phyloP scores from a whole-genome alignment of 148 eudicot species.

The Camellia granthamiana region DNA sequence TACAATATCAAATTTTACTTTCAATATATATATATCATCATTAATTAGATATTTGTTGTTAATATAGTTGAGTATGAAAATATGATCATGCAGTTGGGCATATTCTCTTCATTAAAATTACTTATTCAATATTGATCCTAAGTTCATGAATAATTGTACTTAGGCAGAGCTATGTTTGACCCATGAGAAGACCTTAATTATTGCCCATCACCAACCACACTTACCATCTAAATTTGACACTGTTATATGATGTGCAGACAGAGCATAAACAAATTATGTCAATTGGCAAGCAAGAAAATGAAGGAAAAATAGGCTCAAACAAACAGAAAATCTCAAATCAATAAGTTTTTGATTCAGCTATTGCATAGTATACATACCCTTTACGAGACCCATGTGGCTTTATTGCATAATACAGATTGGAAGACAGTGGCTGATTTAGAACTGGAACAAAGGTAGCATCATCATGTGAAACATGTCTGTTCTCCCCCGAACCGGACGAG shows the following conservation, averaged over 20 bases:
- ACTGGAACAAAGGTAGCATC: slow-evolving; percentile 46
- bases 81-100: too few relatives aligned
- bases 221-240: background rate
- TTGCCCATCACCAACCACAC: too few relatives aligned
- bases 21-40: too few relatives aligned
- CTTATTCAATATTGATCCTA: too few relatives aligned
- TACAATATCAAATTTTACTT: too few relatives aligned
- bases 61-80: too few relatives aligned
- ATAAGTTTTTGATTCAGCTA: background rate
- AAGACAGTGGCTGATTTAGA: slow-evolving; percentile 43
- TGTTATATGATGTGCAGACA: background rate
- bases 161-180: too few relatives aligned
- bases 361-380: slow-evolving; percentile 35
- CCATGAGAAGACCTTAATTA: too few relatives aligned
- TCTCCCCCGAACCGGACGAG: slow-evolving; percentile 10
- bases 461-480: background rate
- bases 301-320: background rate
- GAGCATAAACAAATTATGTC: background rate
- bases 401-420: slow-evolving; percentile 41
- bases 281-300: background rate
- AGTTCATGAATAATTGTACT: too few relatives aligned
- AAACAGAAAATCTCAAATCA: background rate
- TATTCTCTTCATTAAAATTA: too few relatives aligned
- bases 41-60: too few relatives aligned
- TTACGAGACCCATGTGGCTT: slow-evolving; percentile 30